These are phyloP conservation scores for Graphium sp. DNA, from an alignment of 2,329 filamentous ascomycete genomes.

Conservation along the genomic window DNA sequence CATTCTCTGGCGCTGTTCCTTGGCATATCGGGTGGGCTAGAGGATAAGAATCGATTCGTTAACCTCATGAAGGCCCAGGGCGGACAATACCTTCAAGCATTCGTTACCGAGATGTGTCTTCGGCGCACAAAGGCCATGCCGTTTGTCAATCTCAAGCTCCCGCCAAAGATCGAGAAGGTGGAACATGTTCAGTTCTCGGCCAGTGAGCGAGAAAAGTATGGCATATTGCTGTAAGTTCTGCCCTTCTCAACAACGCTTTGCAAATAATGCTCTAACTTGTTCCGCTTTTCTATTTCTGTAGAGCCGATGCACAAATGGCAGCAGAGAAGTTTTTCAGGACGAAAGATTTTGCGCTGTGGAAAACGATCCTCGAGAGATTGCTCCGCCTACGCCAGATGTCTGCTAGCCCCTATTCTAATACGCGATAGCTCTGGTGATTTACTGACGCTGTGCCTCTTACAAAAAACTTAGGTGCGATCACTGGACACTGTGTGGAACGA, in stretches of 20 bases:
- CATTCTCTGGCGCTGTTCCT: conserved; percentile 69
- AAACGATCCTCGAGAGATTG: conserved; percentile 56
- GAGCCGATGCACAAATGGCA: conserved; percentile 46
- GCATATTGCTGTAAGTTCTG: conserved; percentile 44
- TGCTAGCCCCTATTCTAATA: conserved; percentile 14
- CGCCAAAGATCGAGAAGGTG: conserved; percentile 60
- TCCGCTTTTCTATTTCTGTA: too few relatives aligned
- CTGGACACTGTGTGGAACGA: conserved; percentile 62
- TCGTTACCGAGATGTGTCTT: conserved; percentile 70
- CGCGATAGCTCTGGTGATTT: conserved; percentile 10
- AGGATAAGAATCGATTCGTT: conserved; percentile 59
- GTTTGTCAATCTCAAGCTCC: conserved; percentile 68
- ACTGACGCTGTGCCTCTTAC: too few relatives aligned
- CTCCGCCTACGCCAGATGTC: conserved; percentile 64
- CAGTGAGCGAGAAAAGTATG: conserved; percentile 64
- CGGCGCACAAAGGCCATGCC: conserved; percentile 76
- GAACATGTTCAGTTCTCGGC: conserved; percentile 57
- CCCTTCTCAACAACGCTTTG: too few relatives aligned
- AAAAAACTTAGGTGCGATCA: conserved; percentile 68
- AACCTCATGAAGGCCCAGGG: conserved; percentile 38
- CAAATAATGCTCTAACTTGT: too few relatives aligned
- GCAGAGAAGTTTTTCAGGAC: conserved; percentile 31
- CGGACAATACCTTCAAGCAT: conserved; percentile 54
- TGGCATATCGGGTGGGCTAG: conserved; percentile 56
- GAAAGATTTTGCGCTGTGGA: conserved; percentile 6